Evolutionary conservation across 2,329 filamentous ascomycete species (phyloP), one percentile per base, ranked within the genome.

Genomic region (Aspergillus costaricaensis): DNA sequence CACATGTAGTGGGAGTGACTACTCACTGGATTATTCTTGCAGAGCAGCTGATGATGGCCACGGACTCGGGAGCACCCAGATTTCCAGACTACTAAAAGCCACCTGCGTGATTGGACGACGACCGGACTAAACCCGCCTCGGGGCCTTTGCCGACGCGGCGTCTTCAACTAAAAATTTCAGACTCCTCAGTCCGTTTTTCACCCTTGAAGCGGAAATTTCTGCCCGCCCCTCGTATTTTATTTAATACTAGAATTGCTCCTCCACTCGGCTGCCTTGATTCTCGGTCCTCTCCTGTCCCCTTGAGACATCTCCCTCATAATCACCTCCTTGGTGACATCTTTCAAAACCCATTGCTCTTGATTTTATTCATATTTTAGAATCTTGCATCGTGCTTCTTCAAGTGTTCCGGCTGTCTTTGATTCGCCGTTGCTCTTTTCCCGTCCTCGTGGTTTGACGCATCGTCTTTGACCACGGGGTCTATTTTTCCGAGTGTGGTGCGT

Each of bases 141-240:
- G 51, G 32, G n/a, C 51, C 15, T 54, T 54, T 54, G 36, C 51
- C 51, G 51, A 41, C 51, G 51, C 32, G 19, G 51, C 36, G 36
- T 25, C 38, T 21, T 36, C 32, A 43, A 50, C 47, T 50, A 50
- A 50, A 50, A 50, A 50, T 50, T 30, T 30, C 47, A 50, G 47
- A 30, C 47, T 50, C 47, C 25, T 50, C 47, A 50, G 47, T 27
- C 25, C 47, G 55, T 36, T 48, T 55, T 47, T 55, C 21, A 50
- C 39, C 55, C 50, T 48, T 58, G 49, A 61, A 59, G 62, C 62
- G 62, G 65, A 67, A 67, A 63, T 67, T 57, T 62, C 61, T 63
- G 61, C 41, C 59, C 58, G 59, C 43, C 36, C 44, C 39, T 52
- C 55, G 55, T 58, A 43, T 51, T 49, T 51, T 43, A 32, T 52